Conservation (phyloP, 306 rosid species). For the Fragaria vesca region DNA sequence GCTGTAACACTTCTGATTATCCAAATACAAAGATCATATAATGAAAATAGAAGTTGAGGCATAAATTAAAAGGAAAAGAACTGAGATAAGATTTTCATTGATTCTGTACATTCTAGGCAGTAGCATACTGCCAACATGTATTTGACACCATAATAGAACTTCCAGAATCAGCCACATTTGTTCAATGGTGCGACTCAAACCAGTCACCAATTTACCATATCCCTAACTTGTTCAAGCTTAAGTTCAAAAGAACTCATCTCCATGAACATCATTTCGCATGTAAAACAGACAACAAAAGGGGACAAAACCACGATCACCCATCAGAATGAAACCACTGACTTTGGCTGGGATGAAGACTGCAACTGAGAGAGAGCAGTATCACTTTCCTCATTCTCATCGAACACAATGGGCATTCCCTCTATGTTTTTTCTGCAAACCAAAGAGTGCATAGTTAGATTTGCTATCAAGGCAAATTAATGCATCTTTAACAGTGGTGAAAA, state of each 20-base stretch:
- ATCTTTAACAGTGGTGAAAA: neutral
- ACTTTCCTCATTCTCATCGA: conserved; percentile 70
- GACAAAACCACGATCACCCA: conserved; percentile 12
- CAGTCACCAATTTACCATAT: conserved; percentile 18
- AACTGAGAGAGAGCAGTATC: conserved; percentile 54
- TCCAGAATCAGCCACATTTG: conserved; percentile 16
- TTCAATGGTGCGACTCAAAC: conserved; percentile 25
- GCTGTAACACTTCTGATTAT: neutral
- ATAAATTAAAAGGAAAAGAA: neutral
- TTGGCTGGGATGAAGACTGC: conserved; percentile 57
- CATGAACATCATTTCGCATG: conserved; percentile 16
- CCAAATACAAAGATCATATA: neutral
- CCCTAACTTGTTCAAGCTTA: conserved; percentile 9
- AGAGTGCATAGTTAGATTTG: neutral
- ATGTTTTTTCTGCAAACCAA: conserved; percentile 57
- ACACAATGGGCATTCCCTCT: conserved; percentile 49
- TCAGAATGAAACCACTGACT: conserved; percentile 57
- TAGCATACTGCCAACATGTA: conserved; percentile 12
- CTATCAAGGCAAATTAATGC: neutral
- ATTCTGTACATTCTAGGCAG: conserved; percentile 36
- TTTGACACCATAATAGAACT: conserved; percentile 15
- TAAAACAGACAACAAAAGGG: conserved; percentile 18
- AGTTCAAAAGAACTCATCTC: neutral
- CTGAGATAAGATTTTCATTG: conserved; percentile 10
- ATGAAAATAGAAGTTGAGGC: neutral